Base-by-base conservation (phyloP, 2,329 filamentous ascomycete species). In the Fusarium sp. region DNA sequence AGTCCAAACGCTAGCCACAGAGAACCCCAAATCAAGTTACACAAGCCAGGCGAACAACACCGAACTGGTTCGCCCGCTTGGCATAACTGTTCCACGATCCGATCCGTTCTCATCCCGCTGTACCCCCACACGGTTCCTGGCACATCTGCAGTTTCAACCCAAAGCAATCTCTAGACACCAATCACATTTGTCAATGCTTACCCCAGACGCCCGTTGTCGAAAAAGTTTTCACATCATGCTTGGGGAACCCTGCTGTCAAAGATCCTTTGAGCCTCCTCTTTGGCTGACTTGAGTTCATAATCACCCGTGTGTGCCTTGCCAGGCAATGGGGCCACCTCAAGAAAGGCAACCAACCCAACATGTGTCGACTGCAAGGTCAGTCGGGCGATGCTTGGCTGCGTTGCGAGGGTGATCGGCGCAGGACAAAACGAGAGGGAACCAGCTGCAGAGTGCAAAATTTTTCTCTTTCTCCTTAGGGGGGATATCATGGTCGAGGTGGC, bases 371-470 rank as follows among this genome's bases (percentile, higher is more conserved):
- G 53, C 51, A 40, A 55, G 58, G 36, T 36, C 33, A 68, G 36
- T 36, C 42, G 51, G 44, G 61, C 53, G 55, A 46, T 57, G 31
- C 27, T 54, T 38, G 33, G 38, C 40, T 53, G 44, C 46, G 33
- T 27, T 57, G 13, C 13, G 33, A 57, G 49, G 23, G 62, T 69
- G 67, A 67, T 67, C 51, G 40, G 54, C 46, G 16, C 58, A 55
- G 29, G 31, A 50, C 23, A 33, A 63, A 54, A 25, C 14, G 42
- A 46, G 55, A 73, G 68, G 65, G 65, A 66, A 65, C 63, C 54
- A 68, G 36, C 61, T 73, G 68, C 60, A 74, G 33, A 40, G 46
- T 69, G 71, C 58, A 67, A 68, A 72, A 56, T 73, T 71, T 64
- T 53, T 54, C 29, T 34, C 13, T 46, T 14, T 34, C 14, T 50